Base-by-base conservation (phyloP, 192 early-diverging fungal genomes). In the Coemansia sp. region DNA sequence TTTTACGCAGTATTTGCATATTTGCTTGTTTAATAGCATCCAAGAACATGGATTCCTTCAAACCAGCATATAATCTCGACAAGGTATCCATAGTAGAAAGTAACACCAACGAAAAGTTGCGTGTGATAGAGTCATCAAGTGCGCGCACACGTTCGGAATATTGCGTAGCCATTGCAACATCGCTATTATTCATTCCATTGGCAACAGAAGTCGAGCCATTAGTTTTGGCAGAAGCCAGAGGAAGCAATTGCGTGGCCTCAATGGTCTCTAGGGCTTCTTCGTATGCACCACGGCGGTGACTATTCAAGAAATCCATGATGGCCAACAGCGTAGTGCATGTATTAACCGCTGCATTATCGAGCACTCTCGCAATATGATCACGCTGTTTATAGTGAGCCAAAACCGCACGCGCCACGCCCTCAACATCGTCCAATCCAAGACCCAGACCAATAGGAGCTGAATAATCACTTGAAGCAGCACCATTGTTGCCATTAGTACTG, bases 91-190 rank as follows among this genome's bases (percentile, higher is more conserved):
- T 93, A 4, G 89, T 83, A 38, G 83, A 81, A 24, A 93, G 67
- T 19, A 98, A 65, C 7, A 95, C 73, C 9, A 90, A 84, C 8
- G 94, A 89, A 63, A 95, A 82, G 73, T 89, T 89, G 23, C 85
- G 84, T 9, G 86, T 82, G 21, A 98, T 84, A 7, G 73, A 63
- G 44, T 90, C 89, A 44, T 91, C 87, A 56, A 92, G 69, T 2
- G 21, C 62, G 27, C 77, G 68, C 49, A 94, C 89, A n/a, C 85
- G 81, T 24, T 90, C 86, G 0, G 87, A 88, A 24, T 86, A 76
- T 68, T 85, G 84, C 31, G 83, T 69, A 19, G 92, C 85, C 16
- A 64, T 56, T 0, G 71, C 56, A 58, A 88, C 81, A 62, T 92
- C 88, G 32, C 63, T 66, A 14, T 51, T 38, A 3, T 38, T 38